A percentile compares a stretch with the other conserved stretches of the same genome.
phyloP scores from a whole-genome alignment of 1,284 basidiomycete species.

The Macrocystidia cucumis region DNA sequence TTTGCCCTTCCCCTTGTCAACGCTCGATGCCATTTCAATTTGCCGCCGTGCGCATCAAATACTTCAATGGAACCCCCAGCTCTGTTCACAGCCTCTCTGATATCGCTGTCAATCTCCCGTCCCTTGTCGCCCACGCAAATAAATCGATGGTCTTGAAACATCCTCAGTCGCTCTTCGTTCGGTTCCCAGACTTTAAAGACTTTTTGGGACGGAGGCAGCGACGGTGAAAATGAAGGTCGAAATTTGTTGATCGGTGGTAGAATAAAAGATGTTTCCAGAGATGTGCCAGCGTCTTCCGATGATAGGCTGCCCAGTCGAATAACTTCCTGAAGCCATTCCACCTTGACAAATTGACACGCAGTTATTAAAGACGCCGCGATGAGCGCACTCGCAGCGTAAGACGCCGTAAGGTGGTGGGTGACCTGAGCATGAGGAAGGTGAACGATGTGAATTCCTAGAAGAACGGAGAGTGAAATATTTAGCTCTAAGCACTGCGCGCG shows the following conservation, averaged over 20 bases:
- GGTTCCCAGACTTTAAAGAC: constrained; percentile 53
- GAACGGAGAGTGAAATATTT: constrained; percentile 3
- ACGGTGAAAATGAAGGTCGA: constrained; percentile 45
- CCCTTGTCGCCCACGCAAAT: constrained; percentile 50
- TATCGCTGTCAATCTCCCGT: constrained; percentile 35
- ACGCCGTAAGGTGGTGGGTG: constrained; percentile 55
- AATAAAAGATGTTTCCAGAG: constrained; percentile 41
- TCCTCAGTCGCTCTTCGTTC: constrained; percentile 45
- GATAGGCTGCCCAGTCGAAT: constrained; percentile 34
- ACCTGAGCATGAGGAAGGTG: constrained; percentile 32
- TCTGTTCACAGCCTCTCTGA: constrained; percentile 42
- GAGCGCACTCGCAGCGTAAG: constrained; percentile 36
- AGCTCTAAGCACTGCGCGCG: too few relatives aligned
- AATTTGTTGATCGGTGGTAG: constrained; percentile 46
- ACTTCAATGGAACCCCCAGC: constrained; percentile 53
- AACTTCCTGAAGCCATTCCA: constrained; percentile 56
- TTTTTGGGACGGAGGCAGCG: constrained; percentile 39
- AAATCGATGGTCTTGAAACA: constrained; percentile 47
- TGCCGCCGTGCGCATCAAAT: constrained; percentile 42
- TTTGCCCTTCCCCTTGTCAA: constrained; percentile 44
- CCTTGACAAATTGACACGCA: constrained; percentile 46
- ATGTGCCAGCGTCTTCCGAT: constrained; percentile 22
- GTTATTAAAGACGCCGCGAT: constrained; percentile 51
- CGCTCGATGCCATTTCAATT: constrained; percentile 39
- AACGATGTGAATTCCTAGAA: constrained; percentile 46